phyloP scores from a whole-genome alignment of 257 asterid genomes.

The Solanum chmielewskii region DNA sequence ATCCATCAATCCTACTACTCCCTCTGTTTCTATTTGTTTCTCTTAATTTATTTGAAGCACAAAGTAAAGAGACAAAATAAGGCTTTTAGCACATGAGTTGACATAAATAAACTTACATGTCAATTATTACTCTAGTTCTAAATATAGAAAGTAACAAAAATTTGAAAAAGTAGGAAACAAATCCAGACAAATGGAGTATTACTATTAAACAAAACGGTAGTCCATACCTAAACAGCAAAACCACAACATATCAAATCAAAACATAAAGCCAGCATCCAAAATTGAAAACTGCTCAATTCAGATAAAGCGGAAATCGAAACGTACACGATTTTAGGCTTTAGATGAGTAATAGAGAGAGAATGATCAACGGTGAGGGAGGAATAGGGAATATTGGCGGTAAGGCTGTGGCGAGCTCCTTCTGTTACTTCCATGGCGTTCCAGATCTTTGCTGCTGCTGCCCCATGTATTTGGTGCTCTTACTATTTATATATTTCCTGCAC shows the following conservation, averaged over 20 bases:
- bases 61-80: neutral
- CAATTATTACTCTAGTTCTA: neutral
- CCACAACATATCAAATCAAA: neutral
- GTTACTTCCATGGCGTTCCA: conserved; percentile 79
- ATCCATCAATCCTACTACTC: neutral
- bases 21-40: neutral
- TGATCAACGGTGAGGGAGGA: conserved; percentile 63
- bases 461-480: conserved; percentile 9
- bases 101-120: neutral
- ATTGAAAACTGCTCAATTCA: neutral
- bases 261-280: neutral
- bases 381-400: conserved; percentile 51
- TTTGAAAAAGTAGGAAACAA: neutral
- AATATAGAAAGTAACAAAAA: neutral
- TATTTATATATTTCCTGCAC: neutral
- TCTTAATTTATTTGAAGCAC: neutral
- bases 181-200: neutral
- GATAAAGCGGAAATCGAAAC: neutral
- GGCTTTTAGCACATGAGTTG: neutral
- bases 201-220: neutral
- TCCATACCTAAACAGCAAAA: neutral
- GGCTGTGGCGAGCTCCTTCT: conserved; percentile 27
- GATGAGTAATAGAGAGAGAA: conserved; percentile 54
- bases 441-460: conserved; percentile 42
- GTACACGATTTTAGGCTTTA: conserved; percentile 74